phyloP scores from a whole-genome alignment of 257 asterid species.

The Euphrasia confusa region DNA sequence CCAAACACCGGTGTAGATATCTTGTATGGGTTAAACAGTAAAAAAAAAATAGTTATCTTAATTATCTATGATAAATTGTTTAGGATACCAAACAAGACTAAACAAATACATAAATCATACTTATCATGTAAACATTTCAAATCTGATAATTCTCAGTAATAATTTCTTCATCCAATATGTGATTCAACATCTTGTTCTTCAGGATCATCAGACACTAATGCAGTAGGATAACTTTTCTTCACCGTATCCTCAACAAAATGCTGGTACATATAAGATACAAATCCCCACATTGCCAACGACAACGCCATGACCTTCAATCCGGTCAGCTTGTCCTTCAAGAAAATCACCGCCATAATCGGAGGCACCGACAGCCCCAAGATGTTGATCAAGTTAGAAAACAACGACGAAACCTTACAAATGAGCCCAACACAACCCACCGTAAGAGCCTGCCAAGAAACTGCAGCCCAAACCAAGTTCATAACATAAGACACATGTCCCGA shows the following conservation, averaged over 20 bases:
- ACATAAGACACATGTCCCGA: conserved; percentile 43
- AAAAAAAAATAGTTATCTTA: too few relatives aligned
- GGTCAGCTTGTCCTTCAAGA: not conserved
- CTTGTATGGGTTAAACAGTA: too few relatives aligned
- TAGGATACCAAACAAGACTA: too few relatives aligned
- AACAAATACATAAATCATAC: too few relatives aligned
- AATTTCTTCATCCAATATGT: too few relatives aligned
- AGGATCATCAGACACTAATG: not conserved
- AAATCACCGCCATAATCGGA: not conserved
- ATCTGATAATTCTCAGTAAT: too few relatives aligned
- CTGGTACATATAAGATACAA: not conserved
- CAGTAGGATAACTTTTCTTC: not conserved
- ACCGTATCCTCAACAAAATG: not conserved
- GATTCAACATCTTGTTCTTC: not conserved
- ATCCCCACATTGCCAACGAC: not conserved
- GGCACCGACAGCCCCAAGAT: not conserved
- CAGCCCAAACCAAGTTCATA: conserved; percentile 27
- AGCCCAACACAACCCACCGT: not conserved
- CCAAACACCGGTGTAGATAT: too few relatives aligned
- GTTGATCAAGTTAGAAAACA: not conserved
- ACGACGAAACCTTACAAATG: not conserved
- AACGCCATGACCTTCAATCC: not conserved
- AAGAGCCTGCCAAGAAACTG: not conserved
- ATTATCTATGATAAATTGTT: too few relatives aligned
- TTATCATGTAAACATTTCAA: too few relatives aligned